These are phyloP conservation scores for Murraya paniculata DNA, from an alignment of 345 rosid genomes.

Conservation along the genomic window DNA sequence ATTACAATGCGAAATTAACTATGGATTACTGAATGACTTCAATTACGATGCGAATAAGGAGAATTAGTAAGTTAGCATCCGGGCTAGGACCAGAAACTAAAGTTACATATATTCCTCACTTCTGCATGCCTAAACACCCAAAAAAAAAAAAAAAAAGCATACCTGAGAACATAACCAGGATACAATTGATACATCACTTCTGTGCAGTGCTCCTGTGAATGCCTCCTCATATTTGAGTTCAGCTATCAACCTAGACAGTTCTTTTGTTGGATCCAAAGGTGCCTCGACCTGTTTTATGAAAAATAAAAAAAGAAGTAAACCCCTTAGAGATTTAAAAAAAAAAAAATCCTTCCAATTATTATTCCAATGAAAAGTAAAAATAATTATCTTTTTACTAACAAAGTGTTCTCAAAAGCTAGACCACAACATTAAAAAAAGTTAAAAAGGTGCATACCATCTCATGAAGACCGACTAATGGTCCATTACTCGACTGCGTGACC, in stretches of 20 bases:
- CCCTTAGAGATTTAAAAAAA: background rate
- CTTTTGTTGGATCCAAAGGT: constrained; percentile 63
- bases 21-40: background rate
- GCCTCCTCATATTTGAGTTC: constrained; percentile 67
- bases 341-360: background rate
- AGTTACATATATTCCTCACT: background rate
- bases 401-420: background rate
- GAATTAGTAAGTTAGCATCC: background rate
- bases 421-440: background rate
- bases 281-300: constrained; percentile 40
- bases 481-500: constrained; percentile 51
- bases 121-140: background rate
- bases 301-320: background rate
- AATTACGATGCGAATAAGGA: background rate
- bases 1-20: background rate
- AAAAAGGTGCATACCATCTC: constrained; percentile 41
- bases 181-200: constrained; percentile 66
- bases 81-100: background rate
- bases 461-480: constrained; percentile 50
- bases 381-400: background rate
- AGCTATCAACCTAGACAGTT: constrained; percentile 49
- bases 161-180: constrained; percentile 82
- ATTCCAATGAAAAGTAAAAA: background rate
- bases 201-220: constrained; percentile 55
- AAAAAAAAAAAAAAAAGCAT: background rate